phyloP scores from a whole-genome alignment of 305 asterid genomes.

The Lippia alba region DNA sequence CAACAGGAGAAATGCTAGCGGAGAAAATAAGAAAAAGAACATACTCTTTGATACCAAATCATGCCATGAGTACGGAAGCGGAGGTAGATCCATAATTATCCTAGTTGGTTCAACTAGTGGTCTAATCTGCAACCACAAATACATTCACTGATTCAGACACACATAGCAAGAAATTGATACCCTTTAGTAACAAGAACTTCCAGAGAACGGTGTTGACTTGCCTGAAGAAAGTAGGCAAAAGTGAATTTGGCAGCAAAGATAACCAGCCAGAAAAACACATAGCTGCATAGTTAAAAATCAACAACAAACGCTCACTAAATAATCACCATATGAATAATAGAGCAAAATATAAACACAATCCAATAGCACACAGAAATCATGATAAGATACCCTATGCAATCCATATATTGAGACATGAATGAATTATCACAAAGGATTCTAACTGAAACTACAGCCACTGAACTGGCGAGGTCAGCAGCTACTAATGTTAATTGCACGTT shows the following conservation, averaged over 20 bases:
- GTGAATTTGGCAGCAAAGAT: slow-evolving; percentile 91
- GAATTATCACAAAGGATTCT: slow-evolving; percentile 23
- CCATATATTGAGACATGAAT: slow-evolving; percentile 12
- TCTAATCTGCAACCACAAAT: slow-evolving; percentile 65
- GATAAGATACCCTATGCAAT: slow-evolving; percentile 10
- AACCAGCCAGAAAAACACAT: slow-evolving; percentile 91
- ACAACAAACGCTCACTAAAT: neutral
- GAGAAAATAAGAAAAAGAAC: slow-evolving; percentile 31
- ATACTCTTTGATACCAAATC: slow-evolving; percentile 82
- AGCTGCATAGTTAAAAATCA: slow-evolving; percentile 58
- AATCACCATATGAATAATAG: slow-evolving; percentile 7
- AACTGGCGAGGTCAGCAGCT: slow-evolving; percentile 7
- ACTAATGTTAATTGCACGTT: slow-evolving; percentile 13
- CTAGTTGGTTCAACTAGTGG: slow-evolving; percentile 86
- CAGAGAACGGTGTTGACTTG: slow-evolving; percentile 44
- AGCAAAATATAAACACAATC: slow-evolving; percentile 1
- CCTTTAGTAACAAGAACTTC: slow-evolving; percentile 11
- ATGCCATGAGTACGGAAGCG: slow-evolving; percentile 86
- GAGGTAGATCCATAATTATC: slow-evolving; percentile 53
- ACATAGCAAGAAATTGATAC: slow-evolving; percentile 10
- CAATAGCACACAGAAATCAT: slow-evolving; percentile 14
- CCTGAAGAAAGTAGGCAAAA: slow-evolving; percentile 98
- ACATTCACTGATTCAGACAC: slow-evolving; percentile 27
- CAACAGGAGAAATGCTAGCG: slow-evolving; percentile 22
- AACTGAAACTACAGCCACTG: slow-evolving; percentile 10